Conservation (phyloP, 768 basidiomycete species). For the Naematelia encephala region DNA sequence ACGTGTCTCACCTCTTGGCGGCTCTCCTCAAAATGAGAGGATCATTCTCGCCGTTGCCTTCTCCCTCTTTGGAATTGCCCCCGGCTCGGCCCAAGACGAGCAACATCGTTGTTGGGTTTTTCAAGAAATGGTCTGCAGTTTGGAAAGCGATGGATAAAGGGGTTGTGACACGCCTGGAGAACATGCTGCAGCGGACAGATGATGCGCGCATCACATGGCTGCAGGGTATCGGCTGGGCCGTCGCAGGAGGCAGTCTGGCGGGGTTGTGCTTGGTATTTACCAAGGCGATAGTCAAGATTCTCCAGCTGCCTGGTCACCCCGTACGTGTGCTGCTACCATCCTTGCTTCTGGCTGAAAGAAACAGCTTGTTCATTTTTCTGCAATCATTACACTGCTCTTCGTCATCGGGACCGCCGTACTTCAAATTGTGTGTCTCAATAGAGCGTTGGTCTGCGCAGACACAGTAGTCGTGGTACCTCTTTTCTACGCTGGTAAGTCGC, state of each 20-base stretch:
- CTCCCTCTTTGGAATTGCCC: conserved; percentile 31
- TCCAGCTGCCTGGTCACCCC: conserved; percentile 35
- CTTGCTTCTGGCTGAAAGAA: conserved; percentile 73
- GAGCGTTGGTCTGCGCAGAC: conserved; percentile 79
- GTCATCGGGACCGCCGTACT: conserved; percentile 70
- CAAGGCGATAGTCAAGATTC: conserved; percentile 56
- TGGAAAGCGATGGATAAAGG: conserved; percentile 19
- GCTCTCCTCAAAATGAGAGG: conserved; percentile 66
- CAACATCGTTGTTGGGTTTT: conserved; percentile 23
- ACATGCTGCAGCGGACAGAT: conserved; percentile 71
- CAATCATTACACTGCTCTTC: conserved; percentile 66
- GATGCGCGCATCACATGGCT: conserved; percentile 86
- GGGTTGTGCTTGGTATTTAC: conserved; percentile 86
- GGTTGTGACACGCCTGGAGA: conserved; percentile 58
- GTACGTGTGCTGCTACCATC: conserved; percentile 53
- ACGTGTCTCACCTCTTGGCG: conserved; percentile 70
- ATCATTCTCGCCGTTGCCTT: conserved; percentile 65
- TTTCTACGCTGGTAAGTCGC: conserved; percentile 70
- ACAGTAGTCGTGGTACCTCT: conserved; percentile 76
- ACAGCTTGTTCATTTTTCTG: conserved; percentile 70
- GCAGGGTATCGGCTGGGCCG: conserved; percentile 90
- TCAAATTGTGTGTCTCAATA: conserved; percentile 89
- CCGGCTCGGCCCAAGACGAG: conserved; percentile 11
- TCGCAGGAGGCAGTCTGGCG: conserved; percentile 83
- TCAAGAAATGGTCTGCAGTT: conserved; percentile 3